Percentiles rank a stretch among this genome's conserved stretches.
Evolutionary conservation across 805 yeast species (phyloP).

Genomic region (Candida ortonii): DNA sequence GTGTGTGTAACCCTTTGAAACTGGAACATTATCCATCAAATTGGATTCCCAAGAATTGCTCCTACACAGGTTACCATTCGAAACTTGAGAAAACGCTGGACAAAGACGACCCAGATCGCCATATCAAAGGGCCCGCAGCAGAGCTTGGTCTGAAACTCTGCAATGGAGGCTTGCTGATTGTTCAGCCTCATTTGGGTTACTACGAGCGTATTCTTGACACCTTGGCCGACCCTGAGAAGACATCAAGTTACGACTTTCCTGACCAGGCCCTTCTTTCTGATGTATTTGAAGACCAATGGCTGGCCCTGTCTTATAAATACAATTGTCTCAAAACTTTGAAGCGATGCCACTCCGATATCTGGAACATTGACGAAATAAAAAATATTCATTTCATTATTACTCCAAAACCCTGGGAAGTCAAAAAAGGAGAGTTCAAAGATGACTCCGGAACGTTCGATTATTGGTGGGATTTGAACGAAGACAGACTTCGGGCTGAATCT

Average conservation of each 20-base stretch:
- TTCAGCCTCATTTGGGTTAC: conserved; percentile 38
- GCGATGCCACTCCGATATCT: conserved; percentile 42
- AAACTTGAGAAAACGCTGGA: conserved; percentile 17
- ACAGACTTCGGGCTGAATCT: conserved; percentile 25
- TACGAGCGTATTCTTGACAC: conserved; percentile 42
- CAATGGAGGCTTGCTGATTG: conserved; percentile 58
- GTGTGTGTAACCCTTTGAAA: conserved; percentile 58
- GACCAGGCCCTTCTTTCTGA: conserved; percentile 58
- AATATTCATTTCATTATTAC: conserved; percentile 55
- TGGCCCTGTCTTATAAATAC: conserved; percentile 49
- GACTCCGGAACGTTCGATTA: conserved; percentile 45
- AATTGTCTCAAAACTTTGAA: conserved; percentile 55
- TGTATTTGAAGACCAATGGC: conserved; percentile 49
- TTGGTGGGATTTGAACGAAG: conserved; percentile 49
- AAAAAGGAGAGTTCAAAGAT: conserved; percentile 32
- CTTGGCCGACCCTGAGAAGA: conserved; percentile 36
- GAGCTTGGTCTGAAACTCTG: conserved; percentile 45
- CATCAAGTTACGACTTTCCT: conserved; percentile 48
- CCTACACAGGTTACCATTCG: conserved; percentile 39
- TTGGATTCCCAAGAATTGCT: conserved; percentile 52
- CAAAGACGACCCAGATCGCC: conserved; percentile 12
- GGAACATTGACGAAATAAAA: conserved; percentile 48
- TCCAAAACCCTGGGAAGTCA: conserved; percentile 61
- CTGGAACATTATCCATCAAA: conserved; percentile 51
- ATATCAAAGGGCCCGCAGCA: conserved; percentile 41